Evolutionary conservation across 805 yeast species (phyloP).

Genomic region (Monosporozyma servazzii): DNA sequence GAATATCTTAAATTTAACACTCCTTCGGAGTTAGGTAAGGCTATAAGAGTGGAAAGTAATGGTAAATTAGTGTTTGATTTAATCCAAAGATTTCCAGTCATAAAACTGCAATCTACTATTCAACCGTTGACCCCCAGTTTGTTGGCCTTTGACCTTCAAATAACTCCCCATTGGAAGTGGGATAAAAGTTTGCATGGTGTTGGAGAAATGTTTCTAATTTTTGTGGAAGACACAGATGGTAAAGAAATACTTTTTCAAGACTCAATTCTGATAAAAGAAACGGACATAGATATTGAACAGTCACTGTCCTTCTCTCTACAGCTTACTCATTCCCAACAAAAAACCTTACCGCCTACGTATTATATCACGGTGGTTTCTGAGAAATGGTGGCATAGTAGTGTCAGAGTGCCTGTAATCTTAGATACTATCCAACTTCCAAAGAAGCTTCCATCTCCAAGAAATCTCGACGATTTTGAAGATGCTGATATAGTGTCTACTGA

Average conservation of each 20-base stretch:
- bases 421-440: slow-evolving; percentile 20
- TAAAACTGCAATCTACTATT: slow-evolving; percentile 47
- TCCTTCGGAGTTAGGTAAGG: slow-evolving; percentile 74
- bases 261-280: slow-evolving; percentile 40
- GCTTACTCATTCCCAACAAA: slow-evolving; percentile 16
- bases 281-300: slow-evolving; percentile 45
- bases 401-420: slow-evolving; percentile 46
- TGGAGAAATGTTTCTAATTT: slow-evolving; percentile 54
- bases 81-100: slow-evolving; percentile 63
- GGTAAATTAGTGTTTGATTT: slow-evolving; percentile 53
- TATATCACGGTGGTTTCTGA: slow-evolving; percentile 70
- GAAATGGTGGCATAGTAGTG: slow-evolving; percentile 73
- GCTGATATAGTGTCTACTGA: slow-evolving; percentile 39
- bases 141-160: slow-evolving; percentile 54
- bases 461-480: slow-evolving; percentile 9
- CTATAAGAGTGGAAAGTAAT: slow-evolving; percentile 58
- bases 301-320: slow-evolving; percentile 55
- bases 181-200: slow-evolving; percentile 52
- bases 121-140: slow-evolving; percentile 74
- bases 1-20: slow-evolving; percentile 58
- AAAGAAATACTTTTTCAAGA: slow-evolving; percentile 59
- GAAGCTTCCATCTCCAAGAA: slow-evolving; percentile 24
- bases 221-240: slow-evolving; percentile 81
- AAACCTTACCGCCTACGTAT: slow-evolving; percentile 53
- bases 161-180: slow-evolving; percentile 75